Percentiles rank a stretch among this genome's conserved stretches.
Conservation (phyloP, 257 asterid species). For the Solanum medicagineum region DNA sequence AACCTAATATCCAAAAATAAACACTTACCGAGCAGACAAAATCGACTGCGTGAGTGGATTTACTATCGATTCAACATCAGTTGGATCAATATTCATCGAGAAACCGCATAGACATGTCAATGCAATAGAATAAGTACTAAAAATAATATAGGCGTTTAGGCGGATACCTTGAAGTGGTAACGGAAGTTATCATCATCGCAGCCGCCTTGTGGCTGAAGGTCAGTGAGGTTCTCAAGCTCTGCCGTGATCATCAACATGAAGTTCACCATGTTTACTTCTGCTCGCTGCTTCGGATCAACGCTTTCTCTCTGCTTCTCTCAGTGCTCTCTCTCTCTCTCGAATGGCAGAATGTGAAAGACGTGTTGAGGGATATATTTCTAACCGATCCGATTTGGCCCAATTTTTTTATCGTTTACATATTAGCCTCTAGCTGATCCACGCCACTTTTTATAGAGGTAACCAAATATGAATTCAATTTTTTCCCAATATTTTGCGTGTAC, state of each 20-base stretch:
- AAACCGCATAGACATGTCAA: background rate
- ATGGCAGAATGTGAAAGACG: background rate
- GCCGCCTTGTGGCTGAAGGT: slow-evolving; percentile 79
- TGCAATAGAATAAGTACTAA: background rate
- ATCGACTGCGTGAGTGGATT: background rate
- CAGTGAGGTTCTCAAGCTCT: slow-evolving; percentile 69
- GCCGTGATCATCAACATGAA: slow-evolving; percentile 52
- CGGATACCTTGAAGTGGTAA: slow-evolving; percentile 52
- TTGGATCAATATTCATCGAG: background rate
- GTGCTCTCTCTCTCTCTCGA: background rate
- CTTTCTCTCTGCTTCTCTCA: background rate
- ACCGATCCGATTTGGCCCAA: too few relatives aligned
- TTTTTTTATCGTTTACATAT: too few relatives aligned
- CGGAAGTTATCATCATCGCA: slow-evolving; percentile 59
- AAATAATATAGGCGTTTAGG: background rate
- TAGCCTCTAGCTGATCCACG: too few relatives aligned
- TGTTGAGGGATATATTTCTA: background rate
- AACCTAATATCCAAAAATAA: background rate
- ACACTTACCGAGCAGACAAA: background rate
- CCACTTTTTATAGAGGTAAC: too few relatives aligned
- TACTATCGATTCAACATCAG: background rate
- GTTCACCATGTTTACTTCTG: slow-evolving; percentile 46
- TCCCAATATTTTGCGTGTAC: too few relatives aligned
- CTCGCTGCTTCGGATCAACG: slow-evolving; percentile 1
- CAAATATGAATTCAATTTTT: too few relatives aligned